phyloP scores from a whole-genome alignment of 73 alveolate genomes.

The Paramecium biaurelia region DNA sequence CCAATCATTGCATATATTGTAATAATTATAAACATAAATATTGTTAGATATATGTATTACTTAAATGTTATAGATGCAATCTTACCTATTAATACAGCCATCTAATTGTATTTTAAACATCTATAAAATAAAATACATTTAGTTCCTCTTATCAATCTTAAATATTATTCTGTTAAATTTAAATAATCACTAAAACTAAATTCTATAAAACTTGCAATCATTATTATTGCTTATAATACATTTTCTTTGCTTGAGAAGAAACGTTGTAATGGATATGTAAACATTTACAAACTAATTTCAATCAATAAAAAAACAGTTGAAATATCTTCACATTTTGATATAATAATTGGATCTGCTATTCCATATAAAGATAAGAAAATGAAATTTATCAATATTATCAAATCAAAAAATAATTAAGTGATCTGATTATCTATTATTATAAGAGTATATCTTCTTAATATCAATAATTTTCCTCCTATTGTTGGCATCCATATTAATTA shows the following conservation, averaged over 20 bases:
- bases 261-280: not conserved
- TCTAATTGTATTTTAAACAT: not conserved
- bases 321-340: not conserved
- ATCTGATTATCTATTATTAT: not conserved
- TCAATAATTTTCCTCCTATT: not conserved
- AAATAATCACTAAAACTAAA: not conserved
- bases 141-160: constrained; percentile 14
- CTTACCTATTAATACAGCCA: constrained; percentile 2
- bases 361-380: not conserved
- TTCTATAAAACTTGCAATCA: not conserved
- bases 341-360: not conserved
- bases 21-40: not conserved
- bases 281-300: not conserved
- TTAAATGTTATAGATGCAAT: constrained; percentile 10
- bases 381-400: not conserved
- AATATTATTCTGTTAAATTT: not conserved
- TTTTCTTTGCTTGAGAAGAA: not conserved
- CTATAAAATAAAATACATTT: not conserved
- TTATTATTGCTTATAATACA: not conserved
- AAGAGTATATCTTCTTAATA: not conserved
- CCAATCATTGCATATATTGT: not conserved
- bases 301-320: not conserved
- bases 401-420: not conserved
- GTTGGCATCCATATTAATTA: not conserved
- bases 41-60: not conserved